Evolutionary conservation across 73 alveolate species (phyloP).

Genomic region (Paramecium pentaurelia): DNA sequence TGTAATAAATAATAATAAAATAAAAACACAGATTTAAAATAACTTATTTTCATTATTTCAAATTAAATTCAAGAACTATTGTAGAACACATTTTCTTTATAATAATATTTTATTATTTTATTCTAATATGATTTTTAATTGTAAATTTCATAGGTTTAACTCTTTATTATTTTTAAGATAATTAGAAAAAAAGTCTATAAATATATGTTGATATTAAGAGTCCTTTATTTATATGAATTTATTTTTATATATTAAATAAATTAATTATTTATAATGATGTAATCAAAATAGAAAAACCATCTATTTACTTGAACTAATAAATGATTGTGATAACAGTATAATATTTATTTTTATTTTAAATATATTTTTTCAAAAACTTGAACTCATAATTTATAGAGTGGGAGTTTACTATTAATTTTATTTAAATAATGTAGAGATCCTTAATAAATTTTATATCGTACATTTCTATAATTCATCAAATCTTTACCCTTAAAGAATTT

Average conservation of each 20-base stretch:
- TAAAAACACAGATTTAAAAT: no score
- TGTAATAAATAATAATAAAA: no score
- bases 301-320: background rate
- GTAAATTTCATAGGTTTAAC: background rate
- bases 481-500: background rate
- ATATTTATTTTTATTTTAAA: no score
- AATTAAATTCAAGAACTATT: no score
- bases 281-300: background rate
- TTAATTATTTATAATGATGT: background rate
- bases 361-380: background rate
- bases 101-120: no score
- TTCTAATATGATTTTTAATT: no score
- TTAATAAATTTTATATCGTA: no score
- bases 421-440: background rate
- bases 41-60: no score
- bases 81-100: no score
- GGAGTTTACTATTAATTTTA: background rate
- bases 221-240: background rate
- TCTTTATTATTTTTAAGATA: background rate
- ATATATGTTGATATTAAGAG: no score
- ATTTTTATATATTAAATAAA: background rate
- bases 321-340: background rate
- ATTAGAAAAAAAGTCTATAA: background rate
- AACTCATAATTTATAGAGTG: background rate
- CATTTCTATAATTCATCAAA: no score